Conservation (phyloP, 495 filamentous ascomycete species). For the Daldinia childiae region DNA sequence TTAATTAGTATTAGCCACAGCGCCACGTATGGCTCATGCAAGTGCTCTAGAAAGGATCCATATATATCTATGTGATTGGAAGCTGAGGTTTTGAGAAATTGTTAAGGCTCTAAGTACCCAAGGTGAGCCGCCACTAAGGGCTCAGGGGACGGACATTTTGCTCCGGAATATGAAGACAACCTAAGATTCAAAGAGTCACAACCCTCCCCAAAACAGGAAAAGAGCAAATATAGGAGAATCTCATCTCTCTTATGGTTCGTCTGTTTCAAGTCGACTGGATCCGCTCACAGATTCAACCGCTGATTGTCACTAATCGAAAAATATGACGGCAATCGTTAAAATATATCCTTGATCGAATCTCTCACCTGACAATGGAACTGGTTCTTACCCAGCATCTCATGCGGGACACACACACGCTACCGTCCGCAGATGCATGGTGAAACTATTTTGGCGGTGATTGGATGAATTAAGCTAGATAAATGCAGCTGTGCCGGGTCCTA, state of each 20-base stretch:
- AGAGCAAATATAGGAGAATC: slow-evolving; percentile 4
- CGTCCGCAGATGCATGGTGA: slow-evolving; percentile 18
- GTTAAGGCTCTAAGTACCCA: slow-evolving; percentile 36
- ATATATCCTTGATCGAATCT: slow-evolving; percentile 17
- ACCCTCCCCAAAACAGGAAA: slow-evolving; percentile 25
- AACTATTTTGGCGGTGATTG: slow-evolving; percentile 1
- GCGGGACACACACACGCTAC: neutral
- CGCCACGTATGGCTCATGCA: slow-evolving; percentile 20
- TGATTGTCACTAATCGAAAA: slow-evolving; percentile 39
- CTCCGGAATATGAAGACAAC: slow-evolving; percentile 26
- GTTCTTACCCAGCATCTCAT: neutral
- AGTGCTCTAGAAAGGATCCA: neutral
- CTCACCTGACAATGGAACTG: neutral
- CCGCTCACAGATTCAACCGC: slow-evolving; percentile 28
- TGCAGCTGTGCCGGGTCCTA: neutral
- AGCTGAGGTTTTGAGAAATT: slow-evolving; percentile 20
- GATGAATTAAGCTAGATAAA: neutral
- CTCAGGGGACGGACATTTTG: slow-evolving; percentile 26
- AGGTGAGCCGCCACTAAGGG: neutral
- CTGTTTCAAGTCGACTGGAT: slow-evolving; percentile 30
- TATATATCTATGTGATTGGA: neutral
- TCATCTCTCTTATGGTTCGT: slow-evolving; percentile 31
- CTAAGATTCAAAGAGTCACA: slow-evolving; percentile 12
- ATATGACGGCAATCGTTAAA: slow-evolving; percentile 37
- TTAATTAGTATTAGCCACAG: slow-evolving; percentile 6